These are phyloP conservation scores for Leishmania major DNA, from an alignment of 208 protist species.

Conservation along the genomic window DNA sequence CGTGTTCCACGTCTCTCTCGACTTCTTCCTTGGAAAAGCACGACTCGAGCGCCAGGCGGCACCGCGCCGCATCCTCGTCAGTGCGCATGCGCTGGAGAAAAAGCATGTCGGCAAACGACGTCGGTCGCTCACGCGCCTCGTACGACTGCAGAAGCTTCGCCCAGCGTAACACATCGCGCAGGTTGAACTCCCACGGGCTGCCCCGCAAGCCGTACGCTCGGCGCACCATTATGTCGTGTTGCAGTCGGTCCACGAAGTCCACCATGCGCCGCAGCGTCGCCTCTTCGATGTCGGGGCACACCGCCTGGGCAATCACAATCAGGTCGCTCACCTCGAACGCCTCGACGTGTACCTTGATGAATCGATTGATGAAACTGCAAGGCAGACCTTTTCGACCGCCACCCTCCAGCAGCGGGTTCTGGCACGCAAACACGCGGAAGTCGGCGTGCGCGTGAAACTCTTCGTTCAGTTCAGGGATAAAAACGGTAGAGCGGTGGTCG, in stretches of 20 bases:
- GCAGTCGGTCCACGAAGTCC: conserved; percentile 92
- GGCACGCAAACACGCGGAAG: conserved; percentile 99
- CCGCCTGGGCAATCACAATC: conserved; percentile 77
- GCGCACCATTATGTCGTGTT: conserved; percentile 90
- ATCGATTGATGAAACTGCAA: conserved; percentile 99
- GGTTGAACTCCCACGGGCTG: conserved; percentile 99
- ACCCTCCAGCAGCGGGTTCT: conserved; percentile 98
- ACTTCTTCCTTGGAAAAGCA: conserved; percentile 50
- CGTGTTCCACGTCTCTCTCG: conserved; percentile 19
- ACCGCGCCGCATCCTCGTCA: conserved; percentile 62
- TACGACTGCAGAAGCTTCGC: conserved; percentile 92
- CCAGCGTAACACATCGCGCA: conserved; percentile 99
- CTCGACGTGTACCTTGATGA: conserved; percentile 97
- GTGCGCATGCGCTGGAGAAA: conserved; percentile 92
- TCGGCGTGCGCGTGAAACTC: conserved; percentile 79
- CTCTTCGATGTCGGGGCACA: conserved; percentile 82
- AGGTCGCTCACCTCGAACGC: conserved; percentile 88
- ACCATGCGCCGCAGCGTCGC: conserved; percentile 92
- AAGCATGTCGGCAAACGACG: conserved; percentile 73
- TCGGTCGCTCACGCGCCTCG: conserved; percentile 37
- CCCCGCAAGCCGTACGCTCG: conserved; percentile 89
- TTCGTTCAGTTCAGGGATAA: conserved; percentile 93
- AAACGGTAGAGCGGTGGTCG: conserved; percentile 98
- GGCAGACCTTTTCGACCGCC: conserved; percentile 99
- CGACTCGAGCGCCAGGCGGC: conserved; percentile 36